Evolutionary conservation across 2,329 filamentous ascomycete species (phyloP).

Genomic region (Colletotrichum phormii): DNA sequence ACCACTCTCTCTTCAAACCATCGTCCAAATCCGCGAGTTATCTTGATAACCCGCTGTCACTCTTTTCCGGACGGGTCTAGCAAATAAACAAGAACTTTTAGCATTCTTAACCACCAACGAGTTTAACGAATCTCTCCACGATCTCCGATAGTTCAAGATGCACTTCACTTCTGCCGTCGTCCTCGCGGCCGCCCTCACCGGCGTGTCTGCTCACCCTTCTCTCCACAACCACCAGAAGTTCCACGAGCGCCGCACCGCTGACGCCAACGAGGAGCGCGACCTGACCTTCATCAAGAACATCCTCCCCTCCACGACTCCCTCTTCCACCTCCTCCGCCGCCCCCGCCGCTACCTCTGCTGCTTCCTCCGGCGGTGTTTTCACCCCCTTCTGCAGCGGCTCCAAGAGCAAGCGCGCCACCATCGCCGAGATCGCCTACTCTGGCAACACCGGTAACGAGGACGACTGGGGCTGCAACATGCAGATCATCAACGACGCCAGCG

Average conservation of each 20-base stretch:
- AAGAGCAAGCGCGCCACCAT: slow-evolving; percentile 58
- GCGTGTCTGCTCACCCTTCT: slow-evolving; percentile 55
- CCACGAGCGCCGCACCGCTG: slow-evolving; percentile 39
- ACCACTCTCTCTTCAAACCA: slow-evolving; percentile 24
- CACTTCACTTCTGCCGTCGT: slow-evolving; percentile 54
- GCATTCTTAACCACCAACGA: slow-evolving; percentile 26
- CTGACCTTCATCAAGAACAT: slow-evolving; percentile 26
- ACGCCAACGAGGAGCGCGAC: slow-evolving; percentile 23
- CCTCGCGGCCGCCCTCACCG: slow-evolving; percentile 52
- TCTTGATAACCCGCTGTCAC: slow-evolving; percentile 36
- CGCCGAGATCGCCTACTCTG: slow-evolving; percentile 58
- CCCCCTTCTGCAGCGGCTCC: slow-evolving; percentile 50
- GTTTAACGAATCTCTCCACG: slow-evolving; percentile 11
- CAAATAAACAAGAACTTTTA: not conserved
- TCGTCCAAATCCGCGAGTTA: slow-evolving; percentile 36
- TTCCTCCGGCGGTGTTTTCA: slow-evolving; percentile 41
- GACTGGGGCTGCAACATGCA: slow-evolving; percentile 67
- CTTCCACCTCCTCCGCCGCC: slow-evolving; percentile 1
- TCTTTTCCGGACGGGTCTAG: slow-evolving; percentile 37
- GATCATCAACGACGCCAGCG: slow-evolving; percentile 50
- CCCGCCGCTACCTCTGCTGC: slow-evolving; percentile 47
- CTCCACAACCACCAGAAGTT: slow-evolving; percentile 48
- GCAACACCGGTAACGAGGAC: slow-evolving; percentile 56
- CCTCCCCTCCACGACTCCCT: not conserved
- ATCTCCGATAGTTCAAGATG: slow-evolving; percentile 45